phyloP scores from a whole-genome alignment of 306 rosid genomes.

The Acacia confusa region DNA sequence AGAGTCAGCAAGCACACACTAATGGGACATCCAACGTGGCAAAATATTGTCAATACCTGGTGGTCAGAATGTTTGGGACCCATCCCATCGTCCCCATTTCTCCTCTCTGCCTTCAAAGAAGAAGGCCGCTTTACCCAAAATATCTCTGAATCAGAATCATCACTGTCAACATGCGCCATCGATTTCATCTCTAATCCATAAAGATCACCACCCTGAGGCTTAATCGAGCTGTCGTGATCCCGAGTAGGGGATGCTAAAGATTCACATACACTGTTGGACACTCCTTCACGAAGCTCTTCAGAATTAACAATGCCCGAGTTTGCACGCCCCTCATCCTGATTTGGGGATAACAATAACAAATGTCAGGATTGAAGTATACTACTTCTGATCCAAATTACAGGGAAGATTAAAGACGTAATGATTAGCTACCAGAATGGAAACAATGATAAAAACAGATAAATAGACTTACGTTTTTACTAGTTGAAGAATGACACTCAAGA shows the following conservation, averaged over 20 bases:
- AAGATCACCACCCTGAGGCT: slow-evolving; percentile 37
- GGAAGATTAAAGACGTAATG: slow-evolving; percentile 7
- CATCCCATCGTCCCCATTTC: slow-evolving; percentile 39
- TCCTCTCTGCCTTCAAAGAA: slow-evolving; percentile 66
- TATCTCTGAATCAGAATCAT: slow-evolving; percentile 80
- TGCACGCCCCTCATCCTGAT: slow-evolving; percentile 52
- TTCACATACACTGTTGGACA: slow-evolving; percentile 36
- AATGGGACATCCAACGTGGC: background rate
- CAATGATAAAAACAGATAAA: slow-evolving; percentile 24
- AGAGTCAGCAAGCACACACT: background rate
- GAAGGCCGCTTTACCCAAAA: slow-evolving; percentile 93
- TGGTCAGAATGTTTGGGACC: slow-evolving; percentile 53
- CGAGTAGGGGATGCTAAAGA: slow-evolving; percentile 52
- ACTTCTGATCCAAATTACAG: slow-evolving; percentile 24
- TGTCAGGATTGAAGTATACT: background rate
- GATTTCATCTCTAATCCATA: slow-evolving; percentile 40
- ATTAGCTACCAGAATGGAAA: background rate
- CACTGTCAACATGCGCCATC: slow-evolving; percentile 53
- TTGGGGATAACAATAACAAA: slow-evolving; percentile 22
- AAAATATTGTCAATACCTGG: slow-evolving; percentile 52
- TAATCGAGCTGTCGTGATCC: slow-evolving; percentile 39
- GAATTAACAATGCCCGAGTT: slow-evolving; percentile 39
- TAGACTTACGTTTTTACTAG: slow-evolving; percentile 53
- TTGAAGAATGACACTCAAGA: slow-evolving; percentile 31
- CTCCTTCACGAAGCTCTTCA: slow-evolving; percentile 43